These are phyloP conservation scores for Mycena rosella DNA, from an alignment of 768 basidiomycete species.

Conservation along the genomic window DNA sequence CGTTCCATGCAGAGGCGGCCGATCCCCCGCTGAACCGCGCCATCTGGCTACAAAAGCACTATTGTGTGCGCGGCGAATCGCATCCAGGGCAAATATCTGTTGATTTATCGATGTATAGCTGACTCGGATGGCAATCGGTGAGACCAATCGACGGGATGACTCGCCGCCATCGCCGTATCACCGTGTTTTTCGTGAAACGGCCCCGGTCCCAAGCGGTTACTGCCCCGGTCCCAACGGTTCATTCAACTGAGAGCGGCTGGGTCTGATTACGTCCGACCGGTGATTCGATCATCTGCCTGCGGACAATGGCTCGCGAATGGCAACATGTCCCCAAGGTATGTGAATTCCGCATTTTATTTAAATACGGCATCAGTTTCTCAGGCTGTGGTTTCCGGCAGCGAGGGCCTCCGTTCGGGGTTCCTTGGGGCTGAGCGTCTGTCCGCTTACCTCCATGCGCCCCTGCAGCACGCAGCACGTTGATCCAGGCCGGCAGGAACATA, in stretches of 20 bases:
- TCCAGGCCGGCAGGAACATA: slow-evolving; percentile 23
- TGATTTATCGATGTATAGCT: background rate
- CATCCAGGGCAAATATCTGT: background rate
- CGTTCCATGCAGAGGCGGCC: background rate
- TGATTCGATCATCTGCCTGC: background rate
- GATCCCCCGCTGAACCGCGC: background rate
- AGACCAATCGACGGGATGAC: slow-evolving; percentile 7
- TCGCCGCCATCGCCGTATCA: slow-evolving; percentile 2
- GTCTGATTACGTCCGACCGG: background rate
- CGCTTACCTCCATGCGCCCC: slow-evolving; percentile 10
- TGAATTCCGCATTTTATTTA: background rate
- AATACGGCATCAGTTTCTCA: slow-evolving; percentile 21
- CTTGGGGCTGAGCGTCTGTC: slow-evolving; percentile 8
- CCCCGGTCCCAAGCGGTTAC: slow-evolving; percentile 12
- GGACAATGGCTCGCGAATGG: slow-evolving; percentile 12
- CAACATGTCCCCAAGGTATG: background rate
- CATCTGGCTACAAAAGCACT: background rate
- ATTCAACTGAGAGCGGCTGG: background rate
- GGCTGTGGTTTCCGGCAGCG: slow-evolving; percentile 25
- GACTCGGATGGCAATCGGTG: slow-evolving; percentile 28
- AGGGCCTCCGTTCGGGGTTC: slow-evolving; percentile 24
- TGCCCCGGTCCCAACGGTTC: slow-evolving; percentile 16
- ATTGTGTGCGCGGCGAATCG: background rate
- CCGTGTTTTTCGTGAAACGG: background rate
- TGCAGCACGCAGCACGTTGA: slow-evolving; percentile 22